Base-by-base conservation (phyloP, 2,329 filamentous ascomycete species). In the Coniochaeta ligniaria region DNA sequence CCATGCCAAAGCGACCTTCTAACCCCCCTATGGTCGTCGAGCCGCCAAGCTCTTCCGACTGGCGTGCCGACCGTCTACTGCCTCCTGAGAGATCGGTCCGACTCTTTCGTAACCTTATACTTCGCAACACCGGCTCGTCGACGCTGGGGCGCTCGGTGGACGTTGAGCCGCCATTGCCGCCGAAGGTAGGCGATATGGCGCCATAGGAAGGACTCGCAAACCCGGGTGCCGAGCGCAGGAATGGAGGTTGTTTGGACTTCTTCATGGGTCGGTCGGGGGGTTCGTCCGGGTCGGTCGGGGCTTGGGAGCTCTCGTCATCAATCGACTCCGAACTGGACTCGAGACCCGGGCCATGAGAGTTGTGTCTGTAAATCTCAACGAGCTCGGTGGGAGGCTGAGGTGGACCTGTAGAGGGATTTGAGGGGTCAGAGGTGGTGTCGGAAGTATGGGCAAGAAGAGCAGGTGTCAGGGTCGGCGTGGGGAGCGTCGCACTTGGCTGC, bases 1-100 rank as follows among this genome's bases (percentile, higher is more conserved):
- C 73, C n/a, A 82, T 69, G 31, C 80, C 76, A 66, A 82, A 81
- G 43, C 83, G 78, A 55, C 81, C 78, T 45, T 83, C 82, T 7
- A 83, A 72, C 33, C 83, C 80, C 22, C 79, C 78, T 43, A 79
- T 75, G n/a, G 84, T 73, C 35, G 79, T 75, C 17, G 80, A 77
- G 36, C 77, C 77, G 31, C 81, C 80, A 22, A 84, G 72, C 62
- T 83, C 81, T 47, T 81, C 78, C 4, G 82, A 82, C 26, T 69
- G 67, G 59, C 73, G 62, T 57, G 62, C 57, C n/a, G 60, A 73
- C 35, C 73, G 72, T 55, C 70, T 70, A 47, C 47, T 68, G 9
- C 71, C 72, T 24, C 60, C 60, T 17, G 66, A 66, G 12, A 60
- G 60, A 55, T 62, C 59, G 36, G 62, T 63, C 2, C 63, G 66